These are phyloP conservation scores for Myxozyma monticola DNA, from an alignment of 805 yeast species.

Conservation along the genomic window DNA sequence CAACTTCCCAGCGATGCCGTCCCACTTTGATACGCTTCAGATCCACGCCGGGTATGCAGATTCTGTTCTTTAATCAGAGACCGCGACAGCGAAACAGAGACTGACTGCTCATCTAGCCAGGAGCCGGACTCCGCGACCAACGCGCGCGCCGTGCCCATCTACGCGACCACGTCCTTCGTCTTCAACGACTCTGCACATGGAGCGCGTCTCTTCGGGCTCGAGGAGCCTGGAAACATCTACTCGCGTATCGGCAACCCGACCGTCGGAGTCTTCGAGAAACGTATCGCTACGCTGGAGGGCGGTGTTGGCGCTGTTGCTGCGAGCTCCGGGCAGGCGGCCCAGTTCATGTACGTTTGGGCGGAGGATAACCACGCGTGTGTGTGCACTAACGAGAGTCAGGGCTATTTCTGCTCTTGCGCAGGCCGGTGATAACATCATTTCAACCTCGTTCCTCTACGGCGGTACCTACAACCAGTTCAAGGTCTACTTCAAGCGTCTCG, in stretches of 20 bases:
- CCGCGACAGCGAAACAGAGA: no score
- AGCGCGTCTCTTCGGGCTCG: conserved; percentile 82
- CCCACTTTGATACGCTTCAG: conserved; percentile 84
- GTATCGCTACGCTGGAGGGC: conserved; percentile 89
- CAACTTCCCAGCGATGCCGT: conserved; percentile 13
- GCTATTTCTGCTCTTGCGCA: conserved; percentile 36
- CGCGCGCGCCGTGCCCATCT: conserved; percentile 91
- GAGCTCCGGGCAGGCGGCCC: conserved; percentile 97
- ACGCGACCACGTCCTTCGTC: conserved; percentile 86
- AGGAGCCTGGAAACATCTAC: conserved; percentile 82
- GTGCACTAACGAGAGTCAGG: no score
- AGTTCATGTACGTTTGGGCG: conserved; percentile 47
- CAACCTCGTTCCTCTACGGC: conserved; percentile 86
- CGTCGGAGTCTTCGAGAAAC: conserved; percentile 81
- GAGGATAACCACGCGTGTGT: no score
- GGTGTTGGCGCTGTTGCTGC: conserved; percentile 90
- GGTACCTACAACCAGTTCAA: conserved; percentile 96
- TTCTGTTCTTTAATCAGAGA: background rate
- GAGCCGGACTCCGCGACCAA: conserved; percentile 58
- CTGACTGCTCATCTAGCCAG: background rate
- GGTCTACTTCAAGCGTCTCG: conserved; percentile 84
- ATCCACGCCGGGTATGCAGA: conserved; percentile 74
- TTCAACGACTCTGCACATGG: conserved; percentile 90
- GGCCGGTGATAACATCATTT: conserved; percentile 83
- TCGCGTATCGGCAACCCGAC: conserved; percentile 93